These are phyloP conservation scores for Xylaria curta DNA, from an alignment of 495 filamentous ascomycete species.

Conservation along the genomic window DNA sequence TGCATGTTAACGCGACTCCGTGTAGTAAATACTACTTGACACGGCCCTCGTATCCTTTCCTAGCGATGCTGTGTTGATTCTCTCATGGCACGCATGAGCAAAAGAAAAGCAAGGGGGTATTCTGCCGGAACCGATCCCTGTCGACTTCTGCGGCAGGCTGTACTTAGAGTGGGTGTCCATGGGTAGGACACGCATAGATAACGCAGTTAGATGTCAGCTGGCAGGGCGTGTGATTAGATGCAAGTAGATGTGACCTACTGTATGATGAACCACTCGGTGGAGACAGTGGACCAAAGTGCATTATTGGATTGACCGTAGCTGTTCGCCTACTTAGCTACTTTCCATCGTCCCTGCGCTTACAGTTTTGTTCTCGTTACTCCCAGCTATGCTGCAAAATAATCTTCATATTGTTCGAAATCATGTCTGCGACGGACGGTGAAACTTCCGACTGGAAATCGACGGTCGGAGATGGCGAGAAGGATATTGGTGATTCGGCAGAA, in stretches of 20 bases:
- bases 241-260: not conserved
- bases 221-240: not conserved
- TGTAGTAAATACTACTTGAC: no score
- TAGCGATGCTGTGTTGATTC: no score
- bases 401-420: not conserved
- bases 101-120: no score
- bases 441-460: not conserved
- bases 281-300: not conserved
- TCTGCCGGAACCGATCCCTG: no score
- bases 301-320: not conserved
- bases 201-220: not conserved
- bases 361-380: not conserved
- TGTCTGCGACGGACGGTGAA: not conserved
- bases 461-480: not conserved
- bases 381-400: not conserved
- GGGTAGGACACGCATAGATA: not conserved
- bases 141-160: not conserved
- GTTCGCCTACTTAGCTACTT: conserved; percentile 2
- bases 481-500: not conserved
- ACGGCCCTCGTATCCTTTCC: no score
- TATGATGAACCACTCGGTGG: not conserved
- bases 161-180: not conserved
- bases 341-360: not conserved
- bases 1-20: no score
- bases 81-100: no score